Percentiles rank a stretch among this genome's conserved stretches.
These are phyloP conservation scores for Schizophyllum commune DNA, from an alignment of 1,284 basidiomycete genomes.

Conservation along the genomic window DNA sequence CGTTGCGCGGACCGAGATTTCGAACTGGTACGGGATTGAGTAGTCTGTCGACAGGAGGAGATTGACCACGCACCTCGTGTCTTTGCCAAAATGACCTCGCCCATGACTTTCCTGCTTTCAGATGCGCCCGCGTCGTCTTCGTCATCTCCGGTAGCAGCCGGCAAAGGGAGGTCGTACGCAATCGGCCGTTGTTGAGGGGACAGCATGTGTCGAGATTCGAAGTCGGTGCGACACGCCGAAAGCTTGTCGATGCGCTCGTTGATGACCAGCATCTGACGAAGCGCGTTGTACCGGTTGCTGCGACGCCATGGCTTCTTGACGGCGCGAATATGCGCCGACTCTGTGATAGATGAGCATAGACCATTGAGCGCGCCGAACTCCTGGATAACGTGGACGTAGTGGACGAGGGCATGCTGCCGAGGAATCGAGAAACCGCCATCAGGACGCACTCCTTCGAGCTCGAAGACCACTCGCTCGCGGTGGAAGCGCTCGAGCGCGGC, in stretches of 20 bases:
- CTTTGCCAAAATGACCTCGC: conserved; percentile 3
- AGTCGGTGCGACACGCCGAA: conserved; percentile 4
- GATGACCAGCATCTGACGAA: conserved; percentile 7
- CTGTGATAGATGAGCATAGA: conserved; percentile 9
- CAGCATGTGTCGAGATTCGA: conserved; percentile 5
- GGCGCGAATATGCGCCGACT: conserved; percentile 9
- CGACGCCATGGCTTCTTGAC: conserved; percentile 12
- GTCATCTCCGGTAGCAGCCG: background rate
- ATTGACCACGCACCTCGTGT: background rate
- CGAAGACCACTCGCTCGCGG: conserved; percentile 22
- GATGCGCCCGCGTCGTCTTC: conserved; percentile 1
- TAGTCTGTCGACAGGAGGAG: no score
- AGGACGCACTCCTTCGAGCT: conserved; percentile 13
- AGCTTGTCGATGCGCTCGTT: conserved; percentile 10
- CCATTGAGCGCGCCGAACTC: conserved; percentile 8
- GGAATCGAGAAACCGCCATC: conserved; percentile 21
- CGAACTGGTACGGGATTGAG: background rate
- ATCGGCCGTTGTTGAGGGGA: no score
- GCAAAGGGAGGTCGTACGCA: background rate
- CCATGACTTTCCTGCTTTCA: background rate
- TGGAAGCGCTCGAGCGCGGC: conserved; percentile 22
- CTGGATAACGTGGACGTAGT: conserved; percentile 3
- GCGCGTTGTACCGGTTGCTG: conserved; percentile 4
- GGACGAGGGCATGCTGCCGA: conserved; percentile 7
- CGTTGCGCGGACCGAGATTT: conserved; percentile 1